phyloP scores from a whole-genome alignment of 208 protist species.

The Leishmania turanica region DNA sequence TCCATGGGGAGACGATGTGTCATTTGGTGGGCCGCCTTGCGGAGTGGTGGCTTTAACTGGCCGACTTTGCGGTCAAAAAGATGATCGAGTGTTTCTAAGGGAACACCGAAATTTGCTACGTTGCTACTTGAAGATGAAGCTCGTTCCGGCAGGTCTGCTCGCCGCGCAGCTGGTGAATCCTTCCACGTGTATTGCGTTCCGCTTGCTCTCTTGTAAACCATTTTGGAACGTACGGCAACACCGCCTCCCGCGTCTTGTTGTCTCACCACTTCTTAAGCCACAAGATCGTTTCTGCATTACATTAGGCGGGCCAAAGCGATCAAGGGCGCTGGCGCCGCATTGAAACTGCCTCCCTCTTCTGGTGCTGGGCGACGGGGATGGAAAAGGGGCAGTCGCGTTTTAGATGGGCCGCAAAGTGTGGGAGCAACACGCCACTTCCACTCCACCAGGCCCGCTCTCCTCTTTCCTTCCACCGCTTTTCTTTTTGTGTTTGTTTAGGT shows the following conservation, averaged over 20 bases:
- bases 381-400: neutral
- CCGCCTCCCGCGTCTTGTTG: conserved; percentile 10
- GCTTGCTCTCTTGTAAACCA: conserved; percentile 25
- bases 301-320: neutral
- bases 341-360: neutral
- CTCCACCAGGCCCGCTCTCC: neutral
- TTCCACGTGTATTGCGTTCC: conserved; percentile 37
- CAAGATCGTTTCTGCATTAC: neutral
- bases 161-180: conserved; percentile 30
- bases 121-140: conserved; percentile 41
- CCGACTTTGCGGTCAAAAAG: conserved; percentile 41
- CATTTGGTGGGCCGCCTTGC: conserved; percentile 29
- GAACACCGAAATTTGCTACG: conserved; percentile 22
- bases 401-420: neutral
- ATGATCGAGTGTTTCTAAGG: conserved; percentile 14
- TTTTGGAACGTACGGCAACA: conserved; percentile 16
- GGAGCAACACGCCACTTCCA: neutral
- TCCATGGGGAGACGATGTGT: conserved; percentile 34
- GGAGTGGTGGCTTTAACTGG: conserved; percentile 41
- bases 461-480: neutral
- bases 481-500: neutral
- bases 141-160: conserved; percentile 14
- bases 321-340: neutral
- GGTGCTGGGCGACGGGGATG: neutral
- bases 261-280: conserved; percentile 38